Evolutionary conservation across 192 early-diverging fungal species (phyloP).

Genomic region (Podila clonocystis): DNA sequence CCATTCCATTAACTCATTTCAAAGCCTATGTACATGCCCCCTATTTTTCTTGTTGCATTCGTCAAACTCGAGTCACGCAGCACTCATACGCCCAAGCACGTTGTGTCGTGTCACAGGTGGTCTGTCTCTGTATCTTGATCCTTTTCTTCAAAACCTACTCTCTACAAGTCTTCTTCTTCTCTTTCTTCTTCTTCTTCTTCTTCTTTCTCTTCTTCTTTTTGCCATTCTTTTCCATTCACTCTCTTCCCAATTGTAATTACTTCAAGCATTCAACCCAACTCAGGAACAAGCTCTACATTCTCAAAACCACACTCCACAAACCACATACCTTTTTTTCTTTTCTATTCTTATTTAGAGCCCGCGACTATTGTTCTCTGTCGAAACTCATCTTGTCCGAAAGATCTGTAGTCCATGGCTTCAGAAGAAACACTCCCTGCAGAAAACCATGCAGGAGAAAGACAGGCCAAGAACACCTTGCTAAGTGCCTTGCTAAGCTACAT

Average conservation of each 20-base stretch:
- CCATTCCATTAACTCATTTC: neutral
- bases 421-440: neutral
- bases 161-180: neutral
- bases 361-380: too few relatives aligned
- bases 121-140: neutral
- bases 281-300: neutral
- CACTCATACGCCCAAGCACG: neutral
- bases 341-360: too few relatives aligned
- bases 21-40: neutral
- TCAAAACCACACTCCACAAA: neutral
- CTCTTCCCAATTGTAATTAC: neutral
- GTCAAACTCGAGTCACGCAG: neutral
- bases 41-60: neutral
- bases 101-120: neutral
- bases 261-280: neutral
- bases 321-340: neutral
- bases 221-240: neutral
- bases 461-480: neutral
- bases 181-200: neutral
- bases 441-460: neutral
- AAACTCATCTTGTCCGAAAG: too few relatives aligned
- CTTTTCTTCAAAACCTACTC: neutral
- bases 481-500: neutral
- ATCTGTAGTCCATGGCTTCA: too few relatives aligned
- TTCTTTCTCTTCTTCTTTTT: neutral